These are phyloP conservation scores for Cryptosporidium viatorum DNA, from an alignment of 169 alveolate genomes.

Conservation along the genomic window DNA sequence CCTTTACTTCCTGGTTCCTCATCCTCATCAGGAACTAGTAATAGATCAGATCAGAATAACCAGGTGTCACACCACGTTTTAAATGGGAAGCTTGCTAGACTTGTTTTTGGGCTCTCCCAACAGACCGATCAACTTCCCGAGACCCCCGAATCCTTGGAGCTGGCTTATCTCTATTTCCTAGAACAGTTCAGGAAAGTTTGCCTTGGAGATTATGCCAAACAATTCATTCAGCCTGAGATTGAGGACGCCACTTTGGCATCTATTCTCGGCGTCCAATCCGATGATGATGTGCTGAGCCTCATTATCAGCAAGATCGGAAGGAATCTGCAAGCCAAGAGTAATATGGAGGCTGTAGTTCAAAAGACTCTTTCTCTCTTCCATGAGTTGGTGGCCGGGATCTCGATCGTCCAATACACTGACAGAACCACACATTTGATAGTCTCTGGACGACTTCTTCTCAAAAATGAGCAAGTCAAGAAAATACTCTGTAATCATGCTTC, in stretches of 20 bases:
- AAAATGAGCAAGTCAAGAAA: constrained; percentile 86
- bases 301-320: constrained; percentile 81
- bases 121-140: constrained; percentile 78
- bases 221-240: constrained; percentile 82
- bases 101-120: constrained; percentile 83
- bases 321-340: constrained; percentile 88
- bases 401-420: constrained; percentile 92
- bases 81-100: constrained; percentile 85
- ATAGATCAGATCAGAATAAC: constrained; percentile 67
- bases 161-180: constrained; percentile 89
- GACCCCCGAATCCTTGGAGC: constrained; percentile 86
- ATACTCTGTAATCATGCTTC: constrained; percentile 78
- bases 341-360: constrained; percentile 87
- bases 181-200: constrained; percentile 92
- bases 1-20: constrained; percentile 80
- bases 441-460: constrained; percentile 90
- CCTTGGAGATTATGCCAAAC: constrained; percentile 92
- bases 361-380: constrained; percentile 89
- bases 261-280: constrained; percentile 83
- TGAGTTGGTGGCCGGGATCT: constrained; percentile 92
- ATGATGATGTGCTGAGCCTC: constrained; percentile 83
- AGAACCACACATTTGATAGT: constrained; percentile 89
- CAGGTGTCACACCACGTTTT: constrained; percentile 77
- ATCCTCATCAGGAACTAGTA: constrained; percentile 80
- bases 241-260: constrained; percentile 82